Conservation (phyloP, 352 stramenopile species). For the Phytophthora tubulina region DNA sequence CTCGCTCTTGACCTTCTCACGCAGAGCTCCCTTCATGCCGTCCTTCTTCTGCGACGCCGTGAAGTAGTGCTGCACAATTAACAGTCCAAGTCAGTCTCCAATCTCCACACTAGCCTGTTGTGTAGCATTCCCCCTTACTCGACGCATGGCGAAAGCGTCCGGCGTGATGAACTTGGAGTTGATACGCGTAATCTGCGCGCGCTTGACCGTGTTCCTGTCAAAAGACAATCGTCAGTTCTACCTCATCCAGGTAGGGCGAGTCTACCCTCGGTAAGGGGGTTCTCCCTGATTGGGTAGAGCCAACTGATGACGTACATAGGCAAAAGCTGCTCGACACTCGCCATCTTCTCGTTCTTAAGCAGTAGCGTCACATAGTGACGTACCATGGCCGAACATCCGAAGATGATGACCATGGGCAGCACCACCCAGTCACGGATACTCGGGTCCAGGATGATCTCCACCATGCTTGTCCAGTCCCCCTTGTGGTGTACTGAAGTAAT, state of each 20-base stretch:
- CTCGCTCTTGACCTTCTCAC: conserved; percentile 91
- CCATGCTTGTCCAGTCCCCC: conserved; percentile 47
- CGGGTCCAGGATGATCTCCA: conserved; percentile 94
- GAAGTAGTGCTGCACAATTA: conserved; percentile 73
- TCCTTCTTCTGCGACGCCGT: conserved; percentile 91
- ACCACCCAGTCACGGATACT: conserved; percentile 97
- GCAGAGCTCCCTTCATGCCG: conserved; percentile 84
- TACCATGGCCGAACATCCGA: conserved; percentile 86
- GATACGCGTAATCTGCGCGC: conserved; percentile 84
- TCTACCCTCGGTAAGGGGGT: background rate
- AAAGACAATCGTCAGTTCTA: conserved; percentile 4
- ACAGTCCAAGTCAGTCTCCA: conserved; percentile 3
- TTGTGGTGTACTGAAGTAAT: background rate
- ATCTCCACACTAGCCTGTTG: background rate
- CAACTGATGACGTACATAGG: conserved; percentile 62
- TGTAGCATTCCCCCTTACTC: conserved; percentile 47
- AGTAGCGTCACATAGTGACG: conserved; percentile 89
- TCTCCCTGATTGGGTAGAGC: background rate
- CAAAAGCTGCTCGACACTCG: conserved; percentile 74
- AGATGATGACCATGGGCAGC: conserved; percentile 97
- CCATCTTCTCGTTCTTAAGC: conserved; percentile 87
- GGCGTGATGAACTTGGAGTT: conserved; percentile 92
- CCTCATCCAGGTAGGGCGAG: background rate
- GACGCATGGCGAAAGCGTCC: conserved; percentile 91
- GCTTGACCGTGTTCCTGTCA: conserved; percentile 86